phyloP scores from a whole-genome alignment of 768 basidiomycete genomes.

The Rossbeevera mucosa region DNA sequence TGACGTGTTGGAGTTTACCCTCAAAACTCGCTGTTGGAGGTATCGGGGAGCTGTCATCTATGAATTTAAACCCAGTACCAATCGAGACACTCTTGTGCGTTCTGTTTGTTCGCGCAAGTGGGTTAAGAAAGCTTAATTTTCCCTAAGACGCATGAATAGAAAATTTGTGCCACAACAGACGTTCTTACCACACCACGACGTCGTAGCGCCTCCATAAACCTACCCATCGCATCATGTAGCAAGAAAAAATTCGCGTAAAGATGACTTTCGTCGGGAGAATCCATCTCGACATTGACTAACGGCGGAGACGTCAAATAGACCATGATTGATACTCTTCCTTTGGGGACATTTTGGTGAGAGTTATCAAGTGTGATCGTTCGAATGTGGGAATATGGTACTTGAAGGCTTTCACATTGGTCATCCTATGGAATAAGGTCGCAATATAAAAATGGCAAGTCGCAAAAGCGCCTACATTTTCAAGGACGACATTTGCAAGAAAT shows the following conservation, averaged over 20 bases:
- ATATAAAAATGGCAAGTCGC: background rate
- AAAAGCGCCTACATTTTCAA: conserved; percentile 14
- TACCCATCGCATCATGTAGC: conserved; percentile 26
- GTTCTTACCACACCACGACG: conserved; percentile 45
- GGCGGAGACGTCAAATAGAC: conserved; percentile 36
- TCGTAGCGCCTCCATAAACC: conserved; percentile 40
- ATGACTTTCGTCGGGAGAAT: conserved; percentile 13
- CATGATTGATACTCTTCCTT: conserved; percentile 25
- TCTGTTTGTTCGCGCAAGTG: conserved; percentile 9
- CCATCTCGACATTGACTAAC: conserved; percentile 29
- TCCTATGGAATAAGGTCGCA: conserved; percentile 32
- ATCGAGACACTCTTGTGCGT: conserved; percentile 24
- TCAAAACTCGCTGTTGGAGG: conserved; percentile 28
- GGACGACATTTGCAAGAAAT: conserved; percentile 48
- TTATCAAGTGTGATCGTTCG: conserved; percentile 23
- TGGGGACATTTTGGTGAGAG: conserved; percentile 17
- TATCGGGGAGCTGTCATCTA: conserved; percentile 18
- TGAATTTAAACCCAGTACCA: conserved; percentile 24
- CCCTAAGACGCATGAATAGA: conserved; percentile 20
- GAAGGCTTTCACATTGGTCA: conserved; percentile 49
- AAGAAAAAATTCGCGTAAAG: conserved; percentile 38
- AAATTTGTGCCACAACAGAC: background rate
- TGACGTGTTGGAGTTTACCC: conserved; percentile 30
- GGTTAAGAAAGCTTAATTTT: conserved; percentile 27
- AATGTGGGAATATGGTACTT: conserved; percentile 38